Conservation (phyloP, 306 rosid species). For the Cicer chorassanicum region DNA sequence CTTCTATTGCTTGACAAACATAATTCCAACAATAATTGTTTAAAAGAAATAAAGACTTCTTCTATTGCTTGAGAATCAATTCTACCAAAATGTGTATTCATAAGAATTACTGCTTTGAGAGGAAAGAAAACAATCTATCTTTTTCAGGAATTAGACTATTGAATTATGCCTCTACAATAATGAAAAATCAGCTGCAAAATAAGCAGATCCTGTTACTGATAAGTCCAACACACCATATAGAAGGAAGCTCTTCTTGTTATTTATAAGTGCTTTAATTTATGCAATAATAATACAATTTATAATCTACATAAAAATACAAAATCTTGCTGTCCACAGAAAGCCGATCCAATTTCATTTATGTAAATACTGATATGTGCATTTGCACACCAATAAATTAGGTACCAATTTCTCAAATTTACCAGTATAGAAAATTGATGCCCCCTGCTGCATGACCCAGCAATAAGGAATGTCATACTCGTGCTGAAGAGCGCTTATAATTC, state of each 20-base stretch:
- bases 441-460: slow-evolving; percentile 9
- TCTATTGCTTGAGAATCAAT: too few relatives aligned
- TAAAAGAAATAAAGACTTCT: neutral
- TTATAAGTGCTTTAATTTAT: slow-evolving; percentile 18
- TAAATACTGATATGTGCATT: slow-evolving; percentile 5
- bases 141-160: neutral
- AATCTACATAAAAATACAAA: slow-evolving; percentile 35
- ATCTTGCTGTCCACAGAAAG: slow-evolving; percentile 6
- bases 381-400: neutral
- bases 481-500: slow-evolving; percentile 11
- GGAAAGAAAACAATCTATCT: neutral
- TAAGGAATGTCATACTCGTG: slow-evolving; percentile 1
- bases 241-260: neutral
- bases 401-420: slow-evolving; percentile 3
- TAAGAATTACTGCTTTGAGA: neutral
- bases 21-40: neutral
- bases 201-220: neutral
- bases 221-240: slow-evolving; percentile 19
- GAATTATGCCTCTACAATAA: slow-evolving; percentile 14
- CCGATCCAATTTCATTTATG: slow-evolving; percentile 4
- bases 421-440: neutral
- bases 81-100: neutral
- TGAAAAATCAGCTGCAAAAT: slow-evolving; percentile 1
- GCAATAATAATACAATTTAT: slow-evolving; percentile 18
- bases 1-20: neutral